Percentiles rank a stretch among this genome's conserved stretches.
These are phyloP conservation scores for Begonia masoniana DNA, from an alignment of 306 rosid genomes.

Conservation along the genomic window DNA sequence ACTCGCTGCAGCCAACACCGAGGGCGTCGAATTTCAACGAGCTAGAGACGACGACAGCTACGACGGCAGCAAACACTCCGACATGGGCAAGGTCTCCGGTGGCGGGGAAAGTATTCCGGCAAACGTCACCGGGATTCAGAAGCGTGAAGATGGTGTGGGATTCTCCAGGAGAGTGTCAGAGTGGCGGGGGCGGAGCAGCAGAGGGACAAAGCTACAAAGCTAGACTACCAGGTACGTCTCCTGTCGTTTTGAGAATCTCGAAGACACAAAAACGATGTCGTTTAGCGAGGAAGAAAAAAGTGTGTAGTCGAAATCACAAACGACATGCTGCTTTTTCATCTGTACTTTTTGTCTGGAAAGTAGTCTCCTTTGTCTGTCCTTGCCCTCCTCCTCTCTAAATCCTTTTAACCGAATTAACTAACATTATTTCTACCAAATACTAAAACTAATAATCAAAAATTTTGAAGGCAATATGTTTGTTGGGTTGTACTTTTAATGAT, in stretches of 20 bases:
- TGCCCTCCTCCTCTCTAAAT: not conserved
- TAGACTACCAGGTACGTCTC: conserved; percentile 17
- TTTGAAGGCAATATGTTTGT: not conserved
- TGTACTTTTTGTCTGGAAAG: conserved; percentile 18
- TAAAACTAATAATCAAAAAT: not conserved
- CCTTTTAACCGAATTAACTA: conserved; percentile 8
- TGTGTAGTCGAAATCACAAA: not conserved
- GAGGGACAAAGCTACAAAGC: conserved; percentile 19
- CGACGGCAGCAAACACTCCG: conserved; percentile 18
- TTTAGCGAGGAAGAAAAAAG: conserved; percentile 1
- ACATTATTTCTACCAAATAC: not conserved
- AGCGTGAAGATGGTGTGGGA: conserved; percentile 22
- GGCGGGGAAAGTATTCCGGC: conserved; percentile 16
- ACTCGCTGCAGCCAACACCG: conserved; percentile 33
- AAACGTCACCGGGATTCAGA: conserved; percentile 12
- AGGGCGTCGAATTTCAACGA: conserved; percentile 29
- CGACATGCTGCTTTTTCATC: conserved; percentile 10
- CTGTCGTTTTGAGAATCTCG: conserved; percentile 12
- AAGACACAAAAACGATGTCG: conserved; percentile 14
- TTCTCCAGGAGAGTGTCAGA: conserved; percentile 14
- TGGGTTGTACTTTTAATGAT: not conserved
- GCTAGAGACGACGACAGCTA: conserved; percentile 11
- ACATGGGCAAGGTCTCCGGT: conserved; percentile 28
- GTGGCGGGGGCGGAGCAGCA: conserved; percentile 3
- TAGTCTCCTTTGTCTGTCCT: not conserved